phyloP scores from a whole-genome alignment of 78 protist genomes.

The Dictyostelium discoideum region DNA sequence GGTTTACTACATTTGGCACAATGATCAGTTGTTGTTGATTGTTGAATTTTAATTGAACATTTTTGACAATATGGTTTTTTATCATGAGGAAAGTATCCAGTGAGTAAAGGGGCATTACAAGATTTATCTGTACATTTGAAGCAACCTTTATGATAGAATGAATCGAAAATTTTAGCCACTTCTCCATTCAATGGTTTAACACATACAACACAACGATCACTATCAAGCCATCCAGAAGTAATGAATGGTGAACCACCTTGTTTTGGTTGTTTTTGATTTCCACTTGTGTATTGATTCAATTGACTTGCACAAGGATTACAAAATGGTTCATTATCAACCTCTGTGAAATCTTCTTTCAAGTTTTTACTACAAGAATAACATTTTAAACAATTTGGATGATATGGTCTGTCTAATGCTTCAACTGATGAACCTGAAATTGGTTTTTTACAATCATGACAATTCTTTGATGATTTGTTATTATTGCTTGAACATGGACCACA shows the following conservation, averaged over 20 bases:
- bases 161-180: conserved; percentile 9
- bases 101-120: conserved; percentile 1
- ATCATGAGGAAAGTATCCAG: conserved; percentile 36
- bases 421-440: conserved; percentile 19
- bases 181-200: background rate
- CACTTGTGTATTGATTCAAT: too few species aligned
- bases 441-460: conserved; percentile 37
- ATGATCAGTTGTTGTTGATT: background rate
- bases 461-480: background rate
- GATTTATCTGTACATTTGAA: conserved; percentile 17
- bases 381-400: conserved; percentile 43
- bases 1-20: conserved; percentile 45
- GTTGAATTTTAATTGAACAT: conserved; percentile 13
- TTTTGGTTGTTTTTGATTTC: background rate
- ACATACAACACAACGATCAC: conserved; percentile 46
- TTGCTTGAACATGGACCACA: conserved; percentile 42
- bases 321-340: conserved; percentile 27
- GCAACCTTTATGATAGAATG: conserved; percentile 50
- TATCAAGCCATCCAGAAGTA: conserved; percentile 10
- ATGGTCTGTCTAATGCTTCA: conserved; percentile 35
- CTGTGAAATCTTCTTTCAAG: conserved; percentile 15
- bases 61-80: conserved; percentile 38
- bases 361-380: conserved; percentile 20
- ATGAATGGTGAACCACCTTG: background rate
- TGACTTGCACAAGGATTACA: conserved; percentile 38